Conservation (phyloP, 2,329 filamentous ascomycete genomes). For the Trichoderma sp. region DNA sequence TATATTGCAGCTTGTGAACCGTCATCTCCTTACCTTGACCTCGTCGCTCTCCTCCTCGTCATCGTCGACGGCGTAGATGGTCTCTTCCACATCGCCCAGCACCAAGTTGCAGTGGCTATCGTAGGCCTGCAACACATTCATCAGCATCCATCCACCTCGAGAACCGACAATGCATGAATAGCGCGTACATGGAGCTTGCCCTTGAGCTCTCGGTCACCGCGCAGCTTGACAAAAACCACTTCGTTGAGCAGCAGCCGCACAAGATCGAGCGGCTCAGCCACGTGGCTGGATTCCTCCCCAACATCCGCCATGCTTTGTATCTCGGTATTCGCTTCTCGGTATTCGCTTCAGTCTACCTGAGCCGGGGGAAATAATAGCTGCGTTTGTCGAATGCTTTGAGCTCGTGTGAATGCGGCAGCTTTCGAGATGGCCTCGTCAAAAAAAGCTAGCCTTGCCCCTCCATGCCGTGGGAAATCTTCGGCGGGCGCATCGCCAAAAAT, state of each 20-base stretch:
- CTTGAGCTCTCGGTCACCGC: conserved; percentile 92
- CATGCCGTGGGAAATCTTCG: conserved; percentile 24
- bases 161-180: neutral
- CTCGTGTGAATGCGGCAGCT: neutral
- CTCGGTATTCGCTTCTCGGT: neutral
- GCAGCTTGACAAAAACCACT: conserved; percentile 93
- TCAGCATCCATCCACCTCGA: neutral
- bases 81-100: conserved; percentile 94
- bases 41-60: conserved; percentile 75
- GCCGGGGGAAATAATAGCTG: too few species aligned
- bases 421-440: conserved; percentile 14
- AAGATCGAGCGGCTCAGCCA: conserved; percentile 90
- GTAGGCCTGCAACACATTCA: conserved; percentile 66
- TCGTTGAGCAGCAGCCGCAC: conserved; percentile 94
- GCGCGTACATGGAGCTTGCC: conserved; percentile 82
- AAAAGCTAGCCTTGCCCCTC: conserved; percentile 12
- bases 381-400: neutral
- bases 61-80: conserved; percentile 89
- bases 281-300: conserved; percentile 68
- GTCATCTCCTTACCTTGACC: conserved; percentile 56
- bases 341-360: neutral
- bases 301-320: conserved; percentile 71
- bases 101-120: conserved; percentile 98
- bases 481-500: conserved; percentile 1
- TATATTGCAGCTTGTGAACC: neutral